Evolutionary conservation across 768 basidiomycete species (phyloP), one percentile per base, ranked within the genome.

Genomic region (Phallus indusiatus): DNA sequence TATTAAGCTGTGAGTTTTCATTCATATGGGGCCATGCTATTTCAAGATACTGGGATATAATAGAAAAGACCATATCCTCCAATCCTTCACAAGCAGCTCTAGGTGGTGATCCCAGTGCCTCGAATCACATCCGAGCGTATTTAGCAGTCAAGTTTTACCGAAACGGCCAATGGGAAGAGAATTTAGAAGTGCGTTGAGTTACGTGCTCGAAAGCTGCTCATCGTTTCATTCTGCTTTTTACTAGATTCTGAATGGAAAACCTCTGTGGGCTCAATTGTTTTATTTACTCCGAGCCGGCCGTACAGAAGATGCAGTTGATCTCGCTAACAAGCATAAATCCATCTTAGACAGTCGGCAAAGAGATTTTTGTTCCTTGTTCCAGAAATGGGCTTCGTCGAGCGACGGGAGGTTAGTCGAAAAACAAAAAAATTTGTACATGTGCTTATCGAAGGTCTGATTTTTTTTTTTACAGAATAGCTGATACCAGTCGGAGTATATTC

Each of bases 191-290:
- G 33, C 17, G 80, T 68, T 9, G 21, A 16, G n/a, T 52, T 17
- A 35, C 20, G 35, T 49, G 18, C 48, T 28, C 33, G 18, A 1
- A 17, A 33, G 17, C 10, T 5, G n/a, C 14, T 24, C 33, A 22
- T 47, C 21, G 37, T 52, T 2, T 18, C 37, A 1, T 56, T 20
- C 50, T 35, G 12, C 7, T 63, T n/a, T 57, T 48, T 56, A 21
- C 59, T 51, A 94, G 89, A 74, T 93, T 60, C 83, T 95, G 21
- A 85, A 88, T 58, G 88, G 89, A 10, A 86, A 88, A 65, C 91
- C 94, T 1, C 64, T 98, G 12, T 99, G 94, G 93, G 95, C 94
- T 10, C 86, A 90, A 59, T 68, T 94, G n/a, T 97, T 90, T 72
- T 94, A 88, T 73, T 81, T 99, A 16, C 77, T 99, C 10, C 84